Base-by-base conservation (phyloP, 179 eudicot genomes). In the Patellifolia procumbens region DNA sequence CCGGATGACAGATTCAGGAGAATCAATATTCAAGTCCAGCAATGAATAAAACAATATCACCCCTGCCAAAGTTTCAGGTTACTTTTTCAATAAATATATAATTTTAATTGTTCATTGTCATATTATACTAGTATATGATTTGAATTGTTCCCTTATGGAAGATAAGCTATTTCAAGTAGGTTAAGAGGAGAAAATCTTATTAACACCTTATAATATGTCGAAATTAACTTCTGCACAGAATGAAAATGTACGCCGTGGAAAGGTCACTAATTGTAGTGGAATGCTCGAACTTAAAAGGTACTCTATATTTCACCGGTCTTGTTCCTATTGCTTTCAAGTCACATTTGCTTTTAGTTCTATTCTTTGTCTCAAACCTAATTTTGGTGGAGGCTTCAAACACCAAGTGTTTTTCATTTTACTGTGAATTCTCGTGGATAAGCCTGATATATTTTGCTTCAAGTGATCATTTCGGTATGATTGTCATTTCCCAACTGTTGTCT, bases 61-160 rank as follows among this genome's bases (percentile, higher is more conserved):
- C 76, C n/a, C 62, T 82, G 73, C 77, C 84, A 3, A 82, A 80
- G 69, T 77, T 83, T 79, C 86, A 85, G 79, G 96, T 91, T 78
- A 80, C 53, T 55, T 72, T 68, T 20, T 51, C 66, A 15, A 13
- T n/a, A 55, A 32, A 51, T 52, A 37, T 72, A 24, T 42, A 15
- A 39, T 37, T 5, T 10, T 64, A 7, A 35, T 16, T 24, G 20
- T 17, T 67, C 12, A 67, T 12, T 67, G 70, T 66, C 22, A 0
- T n/a, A 39, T 66, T 66, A 2, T 69, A 68, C 42, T 48, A 17
- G 29, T 46, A 13, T 43, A 42, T n/a, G 42, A 20, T 4, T 7
- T 26, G 19, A 24, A 39, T 3, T 24, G 17, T 11, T 42, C 2
- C 32, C 24, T 37, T 24, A 11, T 42, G 2, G 5, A 0, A 15